Evolutionary conservation across 208 protist genomes (phyloP).

Genomic region (Leishmania lainsoni): DNA sequence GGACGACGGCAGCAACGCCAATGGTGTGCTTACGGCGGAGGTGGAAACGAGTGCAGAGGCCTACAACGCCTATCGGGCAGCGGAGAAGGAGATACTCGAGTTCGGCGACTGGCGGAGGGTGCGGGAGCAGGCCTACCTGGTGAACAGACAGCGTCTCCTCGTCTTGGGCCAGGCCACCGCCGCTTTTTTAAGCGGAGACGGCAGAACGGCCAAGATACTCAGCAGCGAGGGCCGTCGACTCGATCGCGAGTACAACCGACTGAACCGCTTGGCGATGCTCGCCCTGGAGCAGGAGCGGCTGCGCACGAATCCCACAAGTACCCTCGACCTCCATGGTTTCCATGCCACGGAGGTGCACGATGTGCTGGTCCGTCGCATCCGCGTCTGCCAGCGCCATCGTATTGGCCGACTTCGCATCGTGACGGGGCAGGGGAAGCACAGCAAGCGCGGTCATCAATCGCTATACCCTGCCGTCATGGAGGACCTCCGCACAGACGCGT

Average conservation of each 20-base stretch:
- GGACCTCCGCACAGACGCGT: slow-evolving; percentile 42
- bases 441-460: slow-evolving; percentile 41
- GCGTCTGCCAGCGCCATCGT: slow-evolving; percentile 47
- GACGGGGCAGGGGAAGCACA: slow-evolving; percentile 70
- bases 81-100: slow-evolving; percentile 44
- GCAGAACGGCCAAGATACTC: slow-evolving; percentile 53
- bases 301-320: slow-evolving; percentile 31
- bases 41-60: slow-evolving; percentile 37
- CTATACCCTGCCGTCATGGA: slow-evolving; percentile 45
- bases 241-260: slow-evolving; percentile 60
- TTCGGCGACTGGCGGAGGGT: slow-evolving; percentile 81
- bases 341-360: slow-evolving; percentile 73
- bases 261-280: slow-evolving; percentile 87
- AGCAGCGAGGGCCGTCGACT: slow-evolving; percentile 62
- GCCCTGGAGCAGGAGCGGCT: slow-evolving; percentile 75
- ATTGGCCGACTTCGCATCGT: slow-evolving; percentile 62
- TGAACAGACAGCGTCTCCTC: slow-evolving; percentile 64
- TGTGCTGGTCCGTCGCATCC: slow-evolving; percentile 69
- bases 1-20: neutral
- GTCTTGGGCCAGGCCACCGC: slow-evolving; percentile 57
- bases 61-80: slow-evolving; percentile 35
- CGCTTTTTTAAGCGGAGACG: slow-evolving; percentile 62
- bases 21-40: neutral
- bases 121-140: slow-evolving; percentile 61
- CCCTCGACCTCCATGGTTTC: slow-evolving; percentile 85